Conservation (phyloP, 371 early-diverging fungal species). For the Circinella minor region DNA sequence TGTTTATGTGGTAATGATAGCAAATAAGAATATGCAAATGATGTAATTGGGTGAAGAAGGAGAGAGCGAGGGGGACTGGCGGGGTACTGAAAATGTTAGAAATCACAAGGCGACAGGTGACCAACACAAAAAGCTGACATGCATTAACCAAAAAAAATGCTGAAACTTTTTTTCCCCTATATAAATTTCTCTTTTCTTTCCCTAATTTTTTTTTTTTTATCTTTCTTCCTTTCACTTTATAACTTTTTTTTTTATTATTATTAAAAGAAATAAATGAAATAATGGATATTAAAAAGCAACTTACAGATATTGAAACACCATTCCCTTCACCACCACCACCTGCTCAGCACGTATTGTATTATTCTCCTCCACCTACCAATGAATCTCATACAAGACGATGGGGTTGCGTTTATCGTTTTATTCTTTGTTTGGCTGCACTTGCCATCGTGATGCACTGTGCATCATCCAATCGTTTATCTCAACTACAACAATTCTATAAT, state of each 20-base stretch:
- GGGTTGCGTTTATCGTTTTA: constrained; percentile 36
- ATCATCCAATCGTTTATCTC: constrained; percentile 18
- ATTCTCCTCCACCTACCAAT: background rate
- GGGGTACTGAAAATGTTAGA: too few species aligned
- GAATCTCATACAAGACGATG: constrained; percentile 23
- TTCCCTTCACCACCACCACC: constrained; percentile 5
- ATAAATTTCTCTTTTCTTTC: constrained; percentile 8
- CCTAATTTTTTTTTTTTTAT: constrained; percentile 10
- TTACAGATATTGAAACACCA: background rate
- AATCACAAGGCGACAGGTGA: background rate
- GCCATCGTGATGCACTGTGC: constrained; percentile 19
- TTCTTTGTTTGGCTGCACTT: constrained; percentile 24
- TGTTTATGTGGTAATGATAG: too few species aligned
- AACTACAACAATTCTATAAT: constrained; percentile 13
- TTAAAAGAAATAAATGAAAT: too few species aligned
- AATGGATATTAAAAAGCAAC: constrained; percentile 9
- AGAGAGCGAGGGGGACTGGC: too few species aligned
- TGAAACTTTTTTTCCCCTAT: constrained; percentile 6
- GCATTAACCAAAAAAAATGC: constrained; percentile 1
- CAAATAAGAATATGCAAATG: too few species aligned
- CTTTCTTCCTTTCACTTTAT: background rate
- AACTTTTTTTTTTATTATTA: too few species aligned
- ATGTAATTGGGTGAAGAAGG: too few species aligned
- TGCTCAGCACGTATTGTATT: background rate
- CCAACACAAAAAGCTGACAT: background rate